phyloP scores from a whole-genome alignment of 805 yeast genomes.

The Ogataea corticis region DNA sequence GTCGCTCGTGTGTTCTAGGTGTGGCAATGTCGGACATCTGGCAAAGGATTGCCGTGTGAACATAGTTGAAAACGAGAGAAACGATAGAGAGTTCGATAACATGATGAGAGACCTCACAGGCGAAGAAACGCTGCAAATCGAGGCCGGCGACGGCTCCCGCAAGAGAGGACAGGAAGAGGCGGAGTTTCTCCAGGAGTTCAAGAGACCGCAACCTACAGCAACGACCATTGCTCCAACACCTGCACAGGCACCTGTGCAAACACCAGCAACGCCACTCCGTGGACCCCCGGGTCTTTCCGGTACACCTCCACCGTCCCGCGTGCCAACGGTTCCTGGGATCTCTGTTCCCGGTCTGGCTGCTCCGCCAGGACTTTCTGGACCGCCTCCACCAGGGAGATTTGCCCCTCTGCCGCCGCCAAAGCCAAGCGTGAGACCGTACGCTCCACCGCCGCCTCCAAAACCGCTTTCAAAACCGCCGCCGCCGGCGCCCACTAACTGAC shows the following conservation, averaged over 20 bases:
- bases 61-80: conserved; percentile 24
- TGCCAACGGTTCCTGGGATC: conserved; percentile 9
- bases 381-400: conserved; percentile 25
- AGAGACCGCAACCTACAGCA: conserved; percentile 3
- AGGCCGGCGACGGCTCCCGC: conserved; percentile 5
- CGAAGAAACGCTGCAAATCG: conserved; percentile 12
- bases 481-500: background rate
- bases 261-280: conserved; percentile 24
- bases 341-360: conserved; percentile 11
- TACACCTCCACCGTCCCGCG: conserved; percentile 29
- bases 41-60: conserved; percentile 77
- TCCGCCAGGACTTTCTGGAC: conserved; percentile 11
- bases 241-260: conserved; percentile 2
- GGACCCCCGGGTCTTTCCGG: conserved; percentile 23
- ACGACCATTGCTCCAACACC: conserved; percentile 4
- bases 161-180: background rate
- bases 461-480: conserved; percentile 5
- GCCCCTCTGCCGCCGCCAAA: conserved; percentile 15
- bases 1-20: conserved; percentile 66
- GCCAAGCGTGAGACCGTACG: conserved; percentile 1
- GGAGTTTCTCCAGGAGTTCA: conserved; percentile 1
- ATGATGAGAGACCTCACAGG: conserved; percentile 52
- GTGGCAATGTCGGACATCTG: conserved; percentile 84
- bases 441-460: conserved; percentile 15
- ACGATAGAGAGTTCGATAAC: conserved; percentile 50